phyloP scores from a whole-genome alignment of 2,329 filamentous ascomycete genomes.

The Colletotrichum sp. region DNA sequence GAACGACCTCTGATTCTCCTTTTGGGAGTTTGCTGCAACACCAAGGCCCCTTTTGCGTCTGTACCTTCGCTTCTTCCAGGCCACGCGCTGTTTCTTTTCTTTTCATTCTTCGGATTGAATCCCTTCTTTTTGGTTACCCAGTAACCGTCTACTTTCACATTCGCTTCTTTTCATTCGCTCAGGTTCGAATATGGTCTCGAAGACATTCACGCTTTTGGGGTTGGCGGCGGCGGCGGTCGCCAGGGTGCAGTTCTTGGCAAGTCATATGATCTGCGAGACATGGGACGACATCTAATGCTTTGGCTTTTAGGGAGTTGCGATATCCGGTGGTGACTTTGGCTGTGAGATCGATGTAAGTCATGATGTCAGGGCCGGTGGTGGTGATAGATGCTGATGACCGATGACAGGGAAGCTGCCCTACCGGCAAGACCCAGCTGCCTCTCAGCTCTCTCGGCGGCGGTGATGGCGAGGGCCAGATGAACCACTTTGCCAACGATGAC shows the following conservation, averaged over 20 bases:
- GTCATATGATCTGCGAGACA: neutral
- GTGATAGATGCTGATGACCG: neutral
- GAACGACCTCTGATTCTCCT: neutral
- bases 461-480: slow-evolving; percentile 56
- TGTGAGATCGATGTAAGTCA: slow-evolving; percentile 46
- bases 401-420: slow-evolving; percentile 42
- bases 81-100: neutral
- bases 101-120: slow-evolving; percentile 11
- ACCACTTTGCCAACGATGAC: slow-evolving; percentile 57
- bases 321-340: slow-evolving; percentile 54
- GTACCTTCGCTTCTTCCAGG: neutral
- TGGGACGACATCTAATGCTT: slow-evolving; percentile 2
- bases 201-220: slow-evolving; percentile 9
- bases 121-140: neutral
- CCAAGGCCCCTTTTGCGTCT: neutral
- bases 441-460: slow-evolving; percentile 33
- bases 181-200: slow-evolving; percentile 11
- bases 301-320: slow-evolving; percentile 39
- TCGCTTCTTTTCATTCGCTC: slow-evolving; percentile 12
- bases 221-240: slow-evolving; percentile 12
- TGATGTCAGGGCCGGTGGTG: neutral
- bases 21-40: neutral
- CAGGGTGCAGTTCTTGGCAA: slow-evolving; percentile 21
- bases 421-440: slow-evolving; percentile 38
- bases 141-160: neutral